Evolutionary conservation across 179 eudicot species (phyloP).

Genomic region (Beta lomatogona): DNA sequence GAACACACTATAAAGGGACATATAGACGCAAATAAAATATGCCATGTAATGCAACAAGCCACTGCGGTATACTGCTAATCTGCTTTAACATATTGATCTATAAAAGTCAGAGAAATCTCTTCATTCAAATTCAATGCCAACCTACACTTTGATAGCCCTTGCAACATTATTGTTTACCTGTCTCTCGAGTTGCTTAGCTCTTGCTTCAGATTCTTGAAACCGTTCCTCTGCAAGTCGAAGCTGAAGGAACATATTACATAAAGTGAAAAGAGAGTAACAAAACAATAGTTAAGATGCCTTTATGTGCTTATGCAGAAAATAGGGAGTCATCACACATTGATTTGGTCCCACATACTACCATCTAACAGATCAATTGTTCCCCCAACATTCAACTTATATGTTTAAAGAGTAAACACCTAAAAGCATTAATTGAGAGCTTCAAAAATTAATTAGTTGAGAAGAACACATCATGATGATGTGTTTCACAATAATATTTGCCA

Average conservation of each 20-base stretch:
- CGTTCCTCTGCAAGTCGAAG: slow-evolving; percentile 88
- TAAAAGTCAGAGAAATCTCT: background rate
- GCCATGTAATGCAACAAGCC: background rate
- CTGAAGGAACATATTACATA: slow-evolving; percentile 48
- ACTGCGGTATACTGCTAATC: background rate
- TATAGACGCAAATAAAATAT: background rate
- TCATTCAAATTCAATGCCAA: slow-evolving; percentile 11
- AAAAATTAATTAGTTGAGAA: background rate
- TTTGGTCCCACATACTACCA: background rate
- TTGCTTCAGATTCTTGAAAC: slow-evolving; percentile 83
- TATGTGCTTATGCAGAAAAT: slow-evolving; percentile 3
- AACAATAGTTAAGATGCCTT: background rate
- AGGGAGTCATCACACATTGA: background rate
- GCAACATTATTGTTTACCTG: slow-evolving; percentile 52
- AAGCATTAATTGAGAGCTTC: background rate
- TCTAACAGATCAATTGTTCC: background rate
- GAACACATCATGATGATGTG: background rate
- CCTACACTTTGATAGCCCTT: background rate
- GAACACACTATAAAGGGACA: background rate
- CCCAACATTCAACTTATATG: background rate
- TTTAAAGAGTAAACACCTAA: background rate
- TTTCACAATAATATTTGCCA: background rate
- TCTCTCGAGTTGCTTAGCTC: slow-evolving; percentile 86
- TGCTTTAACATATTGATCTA: slow-evolving; percentile 3
- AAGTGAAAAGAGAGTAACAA: slow-evolving; percentile 19